These are phyloP conservation scores for Zoysia matrella DNA, from an alignment of 202 grass and related monocot species.

Conservation along the genomic window DNA sequence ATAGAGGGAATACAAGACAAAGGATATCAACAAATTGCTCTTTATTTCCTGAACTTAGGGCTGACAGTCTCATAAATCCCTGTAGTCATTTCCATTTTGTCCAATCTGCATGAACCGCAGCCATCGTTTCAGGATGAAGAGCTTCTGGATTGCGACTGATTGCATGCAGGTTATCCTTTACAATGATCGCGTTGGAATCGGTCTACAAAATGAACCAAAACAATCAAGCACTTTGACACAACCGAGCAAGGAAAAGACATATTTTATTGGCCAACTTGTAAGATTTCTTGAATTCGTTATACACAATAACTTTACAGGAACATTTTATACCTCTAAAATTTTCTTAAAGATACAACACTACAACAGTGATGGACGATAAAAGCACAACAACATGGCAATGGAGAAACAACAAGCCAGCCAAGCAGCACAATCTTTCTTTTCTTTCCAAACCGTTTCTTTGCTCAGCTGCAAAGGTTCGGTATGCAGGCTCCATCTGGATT, in stretches of 20 bases:
- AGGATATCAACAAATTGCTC: too few relatives aligned
- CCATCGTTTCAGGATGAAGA: not conserved
- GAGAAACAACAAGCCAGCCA: constrained; percentile 52
- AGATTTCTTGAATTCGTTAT: constrained; percentile 45
- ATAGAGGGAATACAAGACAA: too few relatives aligned
- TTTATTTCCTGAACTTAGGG: too few relatives aligned
- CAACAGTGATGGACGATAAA: not conserved
- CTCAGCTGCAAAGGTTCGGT: constrained; percentile 76
- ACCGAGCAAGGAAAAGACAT: not conserved
- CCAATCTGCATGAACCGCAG: not conserved
- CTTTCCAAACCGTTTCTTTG: not conserved
- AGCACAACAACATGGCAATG: constrained; percentile 39
- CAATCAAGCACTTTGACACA: not conserved
- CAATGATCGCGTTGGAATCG: not conserved
- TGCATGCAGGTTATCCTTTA: not conserved
- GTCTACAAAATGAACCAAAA: not conserved
- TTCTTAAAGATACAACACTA: constrained; percentile 34
- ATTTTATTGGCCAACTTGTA: constrained; percentile 42
- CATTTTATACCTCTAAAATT: constrained; percentile 49
- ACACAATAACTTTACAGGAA: constrained; percentile 67
- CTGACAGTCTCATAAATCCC: too few relatives aligned
- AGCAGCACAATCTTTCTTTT: constrained; percentile 35
- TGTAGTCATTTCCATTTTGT: not conserved
- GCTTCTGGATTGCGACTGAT: too few relatives aligned
- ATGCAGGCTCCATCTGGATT: constrained; percentile 69